Percentiles rank a stretch among this genome's conserved stretches.
phyloP scores from a whole-genome alignment of 1,139 yeast species.

The Taphrina communis region DNA sequence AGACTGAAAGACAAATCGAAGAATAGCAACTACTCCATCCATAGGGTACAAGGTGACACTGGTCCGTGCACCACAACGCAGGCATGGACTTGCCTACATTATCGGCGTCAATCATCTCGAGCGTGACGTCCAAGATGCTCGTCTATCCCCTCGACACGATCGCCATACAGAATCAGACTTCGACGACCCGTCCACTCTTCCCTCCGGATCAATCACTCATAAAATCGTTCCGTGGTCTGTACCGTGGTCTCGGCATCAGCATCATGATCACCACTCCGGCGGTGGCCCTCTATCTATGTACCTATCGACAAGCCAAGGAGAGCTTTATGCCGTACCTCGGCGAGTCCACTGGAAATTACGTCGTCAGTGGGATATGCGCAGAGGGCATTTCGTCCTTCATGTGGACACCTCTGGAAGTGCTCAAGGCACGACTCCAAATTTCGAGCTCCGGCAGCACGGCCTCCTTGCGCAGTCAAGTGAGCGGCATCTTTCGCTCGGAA shows the following conservation, averaged over 20 bases:
- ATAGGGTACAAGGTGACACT: too few species aligned
- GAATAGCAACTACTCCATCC: too few species aligned
- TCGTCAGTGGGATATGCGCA: slow-evolving; percentile 54
- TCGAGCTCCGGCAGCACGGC: slow-evolving; percentile 31
- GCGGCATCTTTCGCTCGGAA: slow-evolving; percentile 50
- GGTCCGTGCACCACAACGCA: neutral
- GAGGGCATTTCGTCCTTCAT: slow-evolving; percentile 54
- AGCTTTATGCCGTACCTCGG: slow-evolving; percentile 54
- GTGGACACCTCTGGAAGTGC: slow-evolving; percentile 59
- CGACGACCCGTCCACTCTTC: slow-evolving; percentile 33
- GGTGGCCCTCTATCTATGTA: slow-evolving; percentile 55
- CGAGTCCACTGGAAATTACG: slow-evolving; percentile 52
- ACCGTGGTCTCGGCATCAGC: slow-evolving; percentile 55
- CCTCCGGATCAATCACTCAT: slow-evolving; percentile 23
- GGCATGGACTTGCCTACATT: slow-evolving; percentile 34
- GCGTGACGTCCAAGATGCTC: slow-evolving; percentile 28
- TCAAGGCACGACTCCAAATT: slow-evolving; percentile 56
- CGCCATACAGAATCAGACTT: slow-evolving; percentile 38
- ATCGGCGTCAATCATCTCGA: slow-evolving; percentile 31
- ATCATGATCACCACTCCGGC: slow-evolving; percentile 56
- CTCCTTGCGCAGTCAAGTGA: slow-evolving; percentile 48
- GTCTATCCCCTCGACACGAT: slow-evolving; percentile 40
- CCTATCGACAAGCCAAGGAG: slow-evolving; percentile 54
- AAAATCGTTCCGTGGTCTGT: slow-evolving; percentile 53
- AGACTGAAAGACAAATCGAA: too few species aligned